Evolutionary conservation across 805 yeast genomes (phyloP).

Genomic region (Barnettozyma pratensis): DNA sequence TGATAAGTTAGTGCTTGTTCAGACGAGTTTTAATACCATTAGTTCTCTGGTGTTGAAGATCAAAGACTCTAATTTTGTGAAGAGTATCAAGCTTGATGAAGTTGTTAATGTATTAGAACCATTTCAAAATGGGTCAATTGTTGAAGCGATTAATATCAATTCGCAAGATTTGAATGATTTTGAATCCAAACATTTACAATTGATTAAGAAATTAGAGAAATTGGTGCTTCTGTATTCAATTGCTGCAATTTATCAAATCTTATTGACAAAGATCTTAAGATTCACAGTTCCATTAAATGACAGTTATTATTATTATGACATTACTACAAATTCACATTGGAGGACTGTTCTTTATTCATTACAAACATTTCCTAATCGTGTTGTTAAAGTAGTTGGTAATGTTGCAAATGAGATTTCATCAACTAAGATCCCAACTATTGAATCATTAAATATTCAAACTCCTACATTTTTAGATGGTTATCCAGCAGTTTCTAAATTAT

Average conservation of each 20-base stretch:
- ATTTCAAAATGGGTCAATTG: conserved; percentile 10
- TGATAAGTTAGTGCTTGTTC: not conserved
- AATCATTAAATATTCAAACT: conserved; percentile 7
- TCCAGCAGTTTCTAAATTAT: conserved; percentile 10
- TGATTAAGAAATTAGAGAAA: conserved; percentile 22
- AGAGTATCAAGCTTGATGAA: not conserved
- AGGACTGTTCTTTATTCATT: conserved; percentile 32
- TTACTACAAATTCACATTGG: conserved; percentile 28
- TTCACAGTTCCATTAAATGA: conserved; percentile 38
- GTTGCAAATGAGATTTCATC: conserved; percentile 25
- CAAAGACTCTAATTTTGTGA: not conserved
- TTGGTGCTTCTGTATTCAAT: conserved; percentile 28
- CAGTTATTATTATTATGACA: conserved; percentile 44
- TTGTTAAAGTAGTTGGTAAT: conserved; percentile 9
- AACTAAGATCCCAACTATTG: conserved; percentile 10
- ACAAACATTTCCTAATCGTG: conserved; percentile 34
- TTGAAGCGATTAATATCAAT: not conserved
- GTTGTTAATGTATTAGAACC: conserved; percentile 1
- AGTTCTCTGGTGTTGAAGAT: not conserved
- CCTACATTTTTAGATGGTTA: conserved; percentile 3
- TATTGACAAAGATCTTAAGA: conserved; percentile 30
- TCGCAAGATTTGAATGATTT: not conserved
- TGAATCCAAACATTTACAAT: conserved; percentile 10
- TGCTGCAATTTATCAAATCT: conserved; percentile 29
- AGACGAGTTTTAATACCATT: conserved; percentile 1